Evolutionary conservation across 2,329 filamentous ascomycete genomes (phyloP), one percentile per base, ranked within the genome.

Genomic region (Kalaharituber pfeilii): DNA sequence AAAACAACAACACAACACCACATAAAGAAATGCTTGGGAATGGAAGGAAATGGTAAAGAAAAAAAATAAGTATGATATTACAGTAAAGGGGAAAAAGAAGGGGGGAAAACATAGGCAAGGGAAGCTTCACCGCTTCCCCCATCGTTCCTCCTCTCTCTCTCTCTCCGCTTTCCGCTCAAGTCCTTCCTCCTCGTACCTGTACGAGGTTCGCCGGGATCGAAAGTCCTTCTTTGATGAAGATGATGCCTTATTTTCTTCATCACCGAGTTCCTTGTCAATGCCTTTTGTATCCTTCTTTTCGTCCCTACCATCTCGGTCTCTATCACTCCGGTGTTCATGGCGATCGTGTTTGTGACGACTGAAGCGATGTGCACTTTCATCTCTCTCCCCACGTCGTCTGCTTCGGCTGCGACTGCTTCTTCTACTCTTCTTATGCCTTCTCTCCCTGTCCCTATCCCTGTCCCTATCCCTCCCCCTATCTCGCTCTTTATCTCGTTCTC

Each of bases 121-220:
- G n/a, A n/a, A n/a, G n/a, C n/a, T n/a, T 25, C 24, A 47, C 13
- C 42, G n/a, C 22, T 47, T 57, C 22, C 61, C 57, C 62, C 62
- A 64, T 58, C 62, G 58, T 39, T 63, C 62, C 44, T 61, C 62
- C 53, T 64, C 62, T 27, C 62, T 56, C 51, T 63, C 62, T 52
- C 59, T 59, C 50, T 64, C 62, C 22, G 62, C 62, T 57, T 60
- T 59, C 42, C 62, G 52, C 49, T 63, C 62, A 24, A 63, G 59
- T 44, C 59, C 61, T 36, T 63, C 62, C 26, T 63, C 62, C 51
- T 64, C 62, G 39, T 64, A 64, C 55, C 61, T 63, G 53, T 63
- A 62, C 24, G 59, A 62, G 42, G 59, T 62, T 51, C 62, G 60
- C 25, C 57, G 56, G 9, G 62, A 61, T n/a, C 60, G 56, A 29